These are phyloP conservation scores for Eucalyptus pauciflora DNA, from an alignment of 345 rosid species.

Conservation along the genomic window DNA sequence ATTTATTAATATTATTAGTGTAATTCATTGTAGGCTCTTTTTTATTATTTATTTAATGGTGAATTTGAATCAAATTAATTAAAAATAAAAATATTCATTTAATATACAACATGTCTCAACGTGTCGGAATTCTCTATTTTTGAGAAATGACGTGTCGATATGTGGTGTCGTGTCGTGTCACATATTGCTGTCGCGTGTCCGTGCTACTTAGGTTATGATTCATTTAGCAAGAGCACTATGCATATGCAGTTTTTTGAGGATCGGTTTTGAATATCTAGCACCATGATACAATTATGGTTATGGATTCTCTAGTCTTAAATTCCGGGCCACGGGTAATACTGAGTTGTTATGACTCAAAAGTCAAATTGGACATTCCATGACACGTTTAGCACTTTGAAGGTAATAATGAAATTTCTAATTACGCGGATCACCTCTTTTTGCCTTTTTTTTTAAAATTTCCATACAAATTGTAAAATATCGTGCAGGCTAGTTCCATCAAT, in stretches of 20 bases:
- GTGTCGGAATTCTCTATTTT: rapidly evolving
- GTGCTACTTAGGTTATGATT: too few species aligned
- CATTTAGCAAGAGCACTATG: not conserved
- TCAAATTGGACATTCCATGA: not conserved
- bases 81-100: too few species aligned
- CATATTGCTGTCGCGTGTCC: rapidly evolving
- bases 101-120: rapidly evolving
- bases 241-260: rapidly evolving
- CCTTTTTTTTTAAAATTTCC: too few species aligned
- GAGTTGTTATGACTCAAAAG: not conserved
- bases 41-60: too few species aligned
- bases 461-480: too few species aligned
- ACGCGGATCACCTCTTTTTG: not conserved
- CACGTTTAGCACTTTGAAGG: too few species aligned
- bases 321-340: not conserved
- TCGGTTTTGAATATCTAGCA: not conserved
- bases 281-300: not conserved
- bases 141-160: rapidly evolving
- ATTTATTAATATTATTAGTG: too few species aligned
- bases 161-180: rapidly evolving
- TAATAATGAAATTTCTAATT: not conserved
- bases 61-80: too few species aligned
- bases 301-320: not conserved
- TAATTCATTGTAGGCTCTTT: too few species aligned
- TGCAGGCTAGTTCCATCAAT: not conserved